A percentile compares a stretch with the other conserved stretches of the same genome.
Conservation (phyloP, 2,329 filamentous ascomycete genomes). For the Bisporella sp. region DNA sequence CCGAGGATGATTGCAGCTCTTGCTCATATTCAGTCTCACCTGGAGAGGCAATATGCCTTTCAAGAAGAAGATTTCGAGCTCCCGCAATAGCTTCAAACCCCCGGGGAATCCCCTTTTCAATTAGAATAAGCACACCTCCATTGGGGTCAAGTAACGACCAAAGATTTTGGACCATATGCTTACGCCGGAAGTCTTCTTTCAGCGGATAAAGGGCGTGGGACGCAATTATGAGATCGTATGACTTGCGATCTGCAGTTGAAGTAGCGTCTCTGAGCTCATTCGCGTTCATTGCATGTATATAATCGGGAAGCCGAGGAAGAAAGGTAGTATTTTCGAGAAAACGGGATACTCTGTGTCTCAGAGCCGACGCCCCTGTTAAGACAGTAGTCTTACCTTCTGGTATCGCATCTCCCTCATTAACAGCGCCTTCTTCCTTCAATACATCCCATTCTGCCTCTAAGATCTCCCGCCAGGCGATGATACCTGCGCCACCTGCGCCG, state of each 20-base stretch:
- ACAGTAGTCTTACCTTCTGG: conserved; percentile 73
- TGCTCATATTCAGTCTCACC: conserved; percentile 36
- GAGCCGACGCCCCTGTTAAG: conserved; percentile 64
- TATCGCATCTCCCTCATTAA: conserved; percentile 36
- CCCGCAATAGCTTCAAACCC: conserved; percentile 90
- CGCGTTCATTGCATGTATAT: conserved; percentile 58
- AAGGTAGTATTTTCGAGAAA: conserved; percentile 88
- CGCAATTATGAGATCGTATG: conserved; percentile 84
- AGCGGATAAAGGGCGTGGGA: conserved; percentile 75
- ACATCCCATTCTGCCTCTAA: conserved; percentile 74
- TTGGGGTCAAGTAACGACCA: conserved; percentile 81
- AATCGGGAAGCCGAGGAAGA: conserved; percentile 84
- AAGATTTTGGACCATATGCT: conserved; percentile 75
- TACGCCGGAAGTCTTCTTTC: conserved; percentile 69
- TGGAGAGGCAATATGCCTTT: conserved; percentile 65
- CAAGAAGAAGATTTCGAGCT: conserved; percentile 71
- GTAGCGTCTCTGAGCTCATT: conserved; percentile 49
- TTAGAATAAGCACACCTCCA: conserved; percentile 76
- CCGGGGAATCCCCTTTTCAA: conserved; percentile 86
- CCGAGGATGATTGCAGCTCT: conserved; percentile 19
- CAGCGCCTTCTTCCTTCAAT: conserved; percentile 45
- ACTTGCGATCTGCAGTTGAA: conserved; percentile 54
- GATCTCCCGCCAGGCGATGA: conserved; percentile 72
- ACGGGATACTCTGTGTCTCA: conserved; percentile 68
- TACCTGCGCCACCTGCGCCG: conserved; percentile 64